Base-by-base conservation (phyloP, 2,329 filamentous ascomycete genomes). In the Peltaster fructicola region DNA sequence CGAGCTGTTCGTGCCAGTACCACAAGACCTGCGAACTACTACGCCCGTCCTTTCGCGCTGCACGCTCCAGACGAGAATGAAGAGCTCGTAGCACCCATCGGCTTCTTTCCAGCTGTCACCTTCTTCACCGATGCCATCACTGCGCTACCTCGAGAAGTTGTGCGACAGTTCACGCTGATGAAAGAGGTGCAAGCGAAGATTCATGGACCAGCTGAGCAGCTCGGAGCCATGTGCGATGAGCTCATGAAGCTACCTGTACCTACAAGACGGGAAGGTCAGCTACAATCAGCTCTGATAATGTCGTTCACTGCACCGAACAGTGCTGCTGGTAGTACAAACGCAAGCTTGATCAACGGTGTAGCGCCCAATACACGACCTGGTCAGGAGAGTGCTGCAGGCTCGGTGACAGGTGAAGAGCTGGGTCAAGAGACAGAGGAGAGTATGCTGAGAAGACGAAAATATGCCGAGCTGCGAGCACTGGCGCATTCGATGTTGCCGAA, bases 181-280 rank as follows among this genome's bases (percentile, higher is more conserved):
- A 93, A 93, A 51, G 88, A 98, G 56, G 88, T 95, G 23, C 88
- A 98, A 57, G 85, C 85, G 34, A 98, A 98, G 56, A 78, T 91
- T 36, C 88, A 84, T 53, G 73, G 72, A 14, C 77, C 88, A 5
- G 81, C 92, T 49, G 76, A 88, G 40, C 67, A 74, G 43, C 64
- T 98, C 30, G 73, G 76, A 44, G 66, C 75, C 44, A 63, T 90
- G 33, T 68, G 91, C 40, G 63, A 73, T 32, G 63, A 63, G 26
- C 69, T 77, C 19, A 50, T 55, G 30, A 45, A 47, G 18, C 49
- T 56, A 27, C 57, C 57, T 17, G 49, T 57, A 15, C 56, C 59
- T 18, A 47, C 48, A 22, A 37, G 41, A 27, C 44, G 34, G 30
- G 30, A 31, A 19, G 45, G 39, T n/a, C 34, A 49, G 11, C 18